Evolutionary conservation across 345 rosid genomes (phyloP), one percentile per base, ranked within the genome.

Genomic region (Theobroma cacao): DNA sequence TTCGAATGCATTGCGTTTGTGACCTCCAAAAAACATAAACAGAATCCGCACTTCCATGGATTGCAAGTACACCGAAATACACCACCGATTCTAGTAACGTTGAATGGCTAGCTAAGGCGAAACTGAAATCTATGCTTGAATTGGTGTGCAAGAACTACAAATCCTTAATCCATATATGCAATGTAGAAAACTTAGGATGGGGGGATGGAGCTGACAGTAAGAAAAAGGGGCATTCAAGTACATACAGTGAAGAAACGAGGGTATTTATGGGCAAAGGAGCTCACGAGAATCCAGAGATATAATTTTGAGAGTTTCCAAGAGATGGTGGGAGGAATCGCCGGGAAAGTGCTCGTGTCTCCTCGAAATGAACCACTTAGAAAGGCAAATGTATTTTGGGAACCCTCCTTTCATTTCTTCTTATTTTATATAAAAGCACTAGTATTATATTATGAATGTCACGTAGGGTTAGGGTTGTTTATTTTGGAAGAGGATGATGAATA

Each of bases 331-430:
- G 91, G 91, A 94, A 90, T 88, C 95, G 89, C 94, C 92, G 92
- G 97, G 89, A 92, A 94, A 92, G 95, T 92, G 95, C 92, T 87
- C 97, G 94, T 89, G 98, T 91, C 94, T 88, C 94, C 97, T 92
- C 91, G 97, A 87, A 82, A 83, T 78, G 62, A 78, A 70, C 72
- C 80, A 48, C 55, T 73, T 53, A 50, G 72, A 82, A 82, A 81
- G 82, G 82, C 63, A 75, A 61, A 62, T 73, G 69, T 65, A 78
- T 76, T 76, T 80, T 66, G 28, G 74, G 76, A 77, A 59, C 43
- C 82, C 76, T 34, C 52, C 52, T 17, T 73, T 69, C 72, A 75
- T 71, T 83, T 74, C 80, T 78, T 69, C 75, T 52, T 55, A 31
- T 28, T 65, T 34, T 65, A 65, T 40, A 34, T 65, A 7, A 18